phyloP scores from a whole-genome alignment of 2,329 filamentous ascomycete genomes.

The Ilyonectria robusta region DNA sequence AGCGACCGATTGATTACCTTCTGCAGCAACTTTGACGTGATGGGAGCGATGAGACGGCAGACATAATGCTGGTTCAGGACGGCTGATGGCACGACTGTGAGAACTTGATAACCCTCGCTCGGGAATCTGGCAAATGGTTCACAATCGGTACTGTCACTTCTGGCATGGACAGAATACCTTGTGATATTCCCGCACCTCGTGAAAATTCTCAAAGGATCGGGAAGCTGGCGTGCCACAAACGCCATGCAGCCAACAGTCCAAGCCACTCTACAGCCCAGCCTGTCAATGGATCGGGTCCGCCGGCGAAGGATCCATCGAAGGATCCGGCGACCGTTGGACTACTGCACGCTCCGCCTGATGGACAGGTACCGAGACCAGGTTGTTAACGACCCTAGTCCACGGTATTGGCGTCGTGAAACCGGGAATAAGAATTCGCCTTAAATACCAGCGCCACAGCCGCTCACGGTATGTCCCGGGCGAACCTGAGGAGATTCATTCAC shows the following conservation, averaged over 20 bases:
- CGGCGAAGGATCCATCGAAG: conserved; percentile 1
- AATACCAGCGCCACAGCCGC: neutral
- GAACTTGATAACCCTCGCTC: too few relatives aligned
- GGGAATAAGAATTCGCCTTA: conserved; percentile 3
- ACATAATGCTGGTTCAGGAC: neutral
- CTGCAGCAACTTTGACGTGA: neutral
- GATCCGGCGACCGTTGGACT: conserved; percentile 1
- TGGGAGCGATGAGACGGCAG: neutral
- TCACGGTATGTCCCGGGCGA: neutral
- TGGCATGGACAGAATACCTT: neutral
- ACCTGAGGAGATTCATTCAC: neutral
- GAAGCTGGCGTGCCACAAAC: neutral
- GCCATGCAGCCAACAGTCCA: neutral
- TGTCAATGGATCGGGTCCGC: too few relatives aligned
- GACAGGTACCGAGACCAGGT: neutral
- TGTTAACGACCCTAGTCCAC: neutral
- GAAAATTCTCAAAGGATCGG: neutral
- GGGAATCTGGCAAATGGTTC: too few relatives aligned
- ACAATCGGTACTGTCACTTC: neutral
- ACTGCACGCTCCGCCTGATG: conserved; percentile 7
- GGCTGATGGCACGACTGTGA: neutral
- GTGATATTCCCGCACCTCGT: neutral
- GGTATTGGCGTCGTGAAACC: neutral
- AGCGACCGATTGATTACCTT: conserved; percentile 3
- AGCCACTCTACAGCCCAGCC: neutral